A percentile compares a stretch with the other conserved stretches of the same genome.
phyloP scores from a whole-genome alignment of 2,329 filamentous ascomycete species.

The Ascomycota sp. region DNA sequence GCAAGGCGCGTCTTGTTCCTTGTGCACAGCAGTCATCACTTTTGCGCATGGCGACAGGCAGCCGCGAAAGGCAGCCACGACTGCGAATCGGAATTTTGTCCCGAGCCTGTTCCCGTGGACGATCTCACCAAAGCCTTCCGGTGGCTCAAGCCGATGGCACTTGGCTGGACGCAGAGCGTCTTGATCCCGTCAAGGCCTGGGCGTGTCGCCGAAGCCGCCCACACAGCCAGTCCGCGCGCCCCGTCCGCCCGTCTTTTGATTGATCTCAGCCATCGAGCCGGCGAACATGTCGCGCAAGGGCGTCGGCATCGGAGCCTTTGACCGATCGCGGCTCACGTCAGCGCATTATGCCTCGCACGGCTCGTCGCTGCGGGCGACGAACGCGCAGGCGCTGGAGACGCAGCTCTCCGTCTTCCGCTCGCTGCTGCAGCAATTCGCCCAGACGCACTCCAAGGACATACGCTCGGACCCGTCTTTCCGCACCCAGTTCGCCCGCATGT shows the following conservation, averaged over 20 bases:
- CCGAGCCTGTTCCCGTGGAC: too few relatives aligned
- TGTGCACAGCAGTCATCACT: too few relatives aligned
- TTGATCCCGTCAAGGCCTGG: too few relatives aligned
- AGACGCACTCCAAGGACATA: slow-evolving; percentile 89
- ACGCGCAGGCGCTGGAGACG: slow-evolving; percentile 70
- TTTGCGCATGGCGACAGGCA: too few relatives aligned
- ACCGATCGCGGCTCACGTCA: slow-evolving; percentile 63
- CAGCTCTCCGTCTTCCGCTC: slow-evolving; percentile 94
- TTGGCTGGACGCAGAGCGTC: too few relatives aligned
- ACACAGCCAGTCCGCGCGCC: not conserved
- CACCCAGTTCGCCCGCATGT: slow-evolving; percentile 97
- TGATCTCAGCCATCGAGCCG: not conserved
- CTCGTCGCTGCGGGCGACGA: slow-evolving; percentile 62
- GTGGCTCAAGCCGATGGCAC: too few relatives aligned
- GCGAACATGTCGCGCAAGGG: slow-evolving; percentile 49
- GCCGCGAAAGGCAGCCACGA: too few relatives aligned
- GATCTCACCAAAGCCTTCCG: too few relatives aligned
- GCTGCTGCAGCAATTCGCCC: slow-evolving; percentile 81
- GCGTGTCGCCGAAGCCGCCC: too few relatives aligned
- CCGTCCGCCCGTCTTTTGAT: not conserved
- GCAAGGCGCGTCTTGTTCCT: too few relatives aligned
- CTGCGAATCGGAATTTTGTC: too few relatives aligned
- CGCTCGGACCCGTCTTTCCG: slow-evolving; percentile 88
- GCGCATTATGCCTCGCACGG: slow-evolving; percentile 86
- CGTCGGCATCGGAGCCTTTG: slow-evolving; percentile 79